Evolutionary conservation across 2,329 filamentous ascomycete species (phyloP).

Genomic region (Epichloe sp.): DNA sequence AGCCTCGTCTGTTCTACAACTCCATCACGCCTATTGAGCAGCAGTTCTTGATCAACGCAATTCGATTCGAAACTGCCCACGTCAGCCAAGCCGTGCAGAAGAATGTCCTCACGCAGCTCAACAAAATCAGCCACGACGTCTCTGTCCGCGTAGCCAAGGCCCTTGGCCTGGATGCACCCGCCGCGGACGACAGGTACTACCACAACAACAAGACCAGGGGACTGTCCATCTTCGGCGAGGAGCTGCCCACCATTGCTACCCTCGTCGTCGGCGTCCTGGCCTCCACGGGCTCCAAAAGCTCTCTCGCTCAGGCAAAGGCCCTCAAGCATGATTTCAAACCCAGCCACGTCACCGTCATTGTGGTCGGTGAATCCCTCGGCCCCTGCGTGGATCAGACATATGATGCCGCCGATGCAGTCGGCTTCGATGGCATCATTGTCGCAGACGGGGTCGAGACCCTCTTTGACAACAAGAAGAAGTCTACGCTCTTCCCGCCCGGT

Average conservation of each 20-base stretch:
- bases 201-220: slow-evolving; percentile 52
- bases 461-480: slow-evolving; percentile 31
- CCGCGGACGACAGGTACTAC: slow-evolving; percentile 50
- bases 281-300: slow-evolving; percentile 25
- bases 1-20: slow-evolving; percentile 63
- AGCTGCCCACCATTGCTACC: slow-evolving; percentile 46
- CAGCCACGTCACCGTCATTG: slow-evolving; percentile 40
- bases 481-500: slow-evolving; percentile 48
- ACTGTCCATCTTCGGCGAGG: slow-evolving; percentile 45
- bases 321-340: slow-evolving; percentile 36
- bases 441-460: slow-evolving; percentile 37
- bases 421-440: slow-evolving; percentile 51
- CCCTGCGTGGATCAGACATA: slow-evolving; percentile 50
- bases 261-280: slow-evolving; percentile 52
- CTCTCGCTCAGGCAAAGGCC: slow-evolving; percentile 33
- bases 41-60: slow-evolving; percentile 59
- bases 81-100: slow-evolving; percentile 46
- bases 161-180: slow-evolving; percentile 45
- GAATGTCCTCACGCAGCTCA: slow-evolving; percentile 56
- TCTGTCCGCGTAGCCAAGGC: slow-evolving; percentile 50
- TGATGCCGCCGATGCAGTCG: slow-evolving; percentile 46
- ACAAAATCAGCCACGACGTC: slow-evolving; percentile 53
- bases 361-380: slow-evolving; percentile 47
- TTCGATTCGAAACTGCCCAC: slow-evolving; percentile 56
- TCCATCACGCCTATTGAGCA: slow-evolving; percentile 52